Conservation (phyloP, 345 rosid species). For the Lagerstroemia speciosa region DNA sequence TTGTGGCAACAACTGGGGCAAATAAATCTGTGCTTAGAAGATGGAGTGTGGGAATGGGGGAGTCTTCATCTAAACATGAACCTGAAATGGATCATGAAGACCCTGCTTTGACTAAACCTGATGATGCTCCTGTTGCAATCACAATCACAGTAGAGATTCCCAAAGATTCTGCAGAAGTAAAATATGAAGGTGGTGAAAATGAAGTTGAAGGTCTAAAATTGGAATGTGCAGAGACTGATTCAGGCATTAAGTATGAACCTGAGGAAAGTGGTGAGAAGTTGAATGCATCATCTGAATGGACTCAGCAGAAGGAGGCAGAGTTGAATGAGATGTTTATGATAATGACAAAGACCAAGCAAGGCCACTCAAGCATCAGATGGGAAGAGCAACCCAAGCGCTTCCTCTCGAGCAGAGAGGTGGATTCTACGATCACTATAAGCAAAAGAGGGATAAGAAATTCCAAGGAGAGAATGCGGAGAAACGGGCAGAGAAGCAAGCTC, state of each 20-base stretch:
- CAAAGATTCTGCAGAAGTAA: slow-evolving; percentile 18
- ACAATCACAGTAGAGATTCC: slow-evolving; percentile 11
- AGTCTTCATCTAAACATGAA: slow-evolving; percentile 26
- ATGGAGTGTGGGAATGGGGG: slow-evolving; percentile 53
- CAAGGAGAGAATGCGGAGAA: slow-evolving; percentile 42
- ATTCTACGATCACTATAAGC: slow-evolving; percentile 45
- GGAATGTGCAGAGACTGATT: slow-evolving; percentile 18
- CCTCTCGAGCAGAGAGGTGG: slow-evolving; percentile 43
- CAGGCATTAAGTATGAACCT: slow-evolving; percentile 12
- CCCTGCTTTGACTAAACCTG: slow-evolving; percentile 14
- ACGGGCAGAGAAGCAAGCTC: slow-evolving; percentile 44
- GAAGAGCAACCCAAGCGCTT: slow-evolving; percentile 17
- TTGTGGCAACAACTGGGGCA: slow-evolving; percentile 19
- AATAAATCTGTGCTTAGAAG: slow-evolving; percentile 52
- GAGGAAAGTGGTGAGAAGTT: slow-evolving; percentile 26
- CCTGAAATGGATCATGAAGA: slow-evolving; percentile 20
- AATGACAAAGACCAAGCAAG: slow-evolving; percentile 31
- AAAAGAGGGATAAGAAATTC: slow-evolving; percentile 50
- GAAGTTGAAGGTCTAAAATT: background rate
- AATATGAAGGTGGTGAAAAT: slow-evolving; percentile 22
- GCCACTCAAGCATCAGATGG: slow-evolving; percentile 17
- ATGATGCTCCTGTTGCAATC: slow-evolving; percentile 10
- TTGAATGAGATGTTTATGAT: slow-evolving; percentile 42
- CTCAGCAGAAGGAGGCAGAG: slow-evolving; percentile 42
- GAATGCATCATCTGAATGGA: slow-evolving; percentile 38